Percentiles rank a stretch among this genome's conserved stretches.
phyloP scores from a whole-genome alignment of 352 stramenopile species.

The Phytophthora palmivora region DNA sequence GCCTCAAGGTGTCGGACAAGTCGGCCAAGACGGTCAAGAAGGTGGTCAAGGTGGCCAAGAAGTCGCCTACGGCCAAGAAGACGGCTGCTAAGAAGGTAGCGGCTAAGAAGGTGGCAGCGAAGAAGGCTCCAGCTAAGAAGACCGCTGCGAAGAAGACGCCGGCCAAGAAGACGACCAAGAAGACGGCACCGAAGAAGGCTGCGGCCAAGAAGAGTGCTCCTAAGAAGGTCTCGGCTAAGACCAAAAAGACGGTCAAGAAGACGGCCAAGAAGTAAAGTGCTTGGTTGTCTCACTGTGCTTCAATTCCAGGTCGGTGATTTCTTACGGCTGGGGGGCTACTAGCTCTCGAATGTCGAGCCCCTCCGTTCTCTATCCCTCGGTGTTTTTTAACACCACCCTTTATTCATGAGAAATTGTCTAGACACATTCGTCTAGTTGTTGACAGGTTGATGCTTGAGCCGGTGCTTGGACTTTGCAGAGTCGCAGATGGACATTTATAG shows the following conservation, averaged over 20 bases:
- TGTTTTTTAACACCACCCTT: slow-evolving; percentile 93
- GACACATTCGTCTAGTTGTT: no score
- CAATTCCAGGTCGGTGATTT: slow-evolving; percentile 48
- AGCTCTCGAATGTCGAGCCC: neutral
- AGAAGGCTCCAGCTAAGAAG: slow-evolving; percentile 80
- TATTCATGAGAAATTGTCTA: slow-evolving; percentile 46
- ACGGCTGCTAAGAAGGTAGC: no score
- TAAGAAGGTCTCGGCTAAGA: slow-evolving; percentile 64
- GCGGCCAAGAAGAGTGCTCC: slow-evolving; percentile 54
- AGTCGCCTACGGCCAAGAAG: no score
- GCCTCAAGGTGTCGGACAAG: slow-evolving; percentile 68
- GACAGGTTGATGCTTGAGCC: no score
- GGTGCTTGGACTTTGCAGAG: no score
- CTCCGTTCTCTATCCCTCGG: slow-evolving; percentile 52
- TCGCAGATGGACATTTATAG: neutral
- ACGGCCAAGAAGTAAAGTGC: slow-evolving; percentile 63
- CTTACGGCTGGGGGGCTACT: slow-evolving; percentile 18
- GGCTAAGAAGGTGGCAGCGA: slow-evolving; percentile 59
- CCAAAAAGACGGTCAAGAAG: slow-evolving; percentile 64
- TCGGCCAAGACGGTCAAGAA: slow-evolving; percentile 54
- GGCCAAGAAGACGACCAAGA: slow-evolving; percentile 51
- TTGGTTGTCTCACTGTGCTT: slow-evolving; percentile 16
- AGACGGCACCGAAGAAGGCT: slow-evolving; percentile 60
- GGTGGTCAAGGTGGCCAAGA: slow-evolving; percentile 60
- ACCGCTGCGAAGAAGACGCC: slow-evolving; percentile 63